Evolutionary conservation across 2,329 filamentous ascomycete species (phyloP).

Genomic region (Allantophomopsis lycopodina): DNA sequence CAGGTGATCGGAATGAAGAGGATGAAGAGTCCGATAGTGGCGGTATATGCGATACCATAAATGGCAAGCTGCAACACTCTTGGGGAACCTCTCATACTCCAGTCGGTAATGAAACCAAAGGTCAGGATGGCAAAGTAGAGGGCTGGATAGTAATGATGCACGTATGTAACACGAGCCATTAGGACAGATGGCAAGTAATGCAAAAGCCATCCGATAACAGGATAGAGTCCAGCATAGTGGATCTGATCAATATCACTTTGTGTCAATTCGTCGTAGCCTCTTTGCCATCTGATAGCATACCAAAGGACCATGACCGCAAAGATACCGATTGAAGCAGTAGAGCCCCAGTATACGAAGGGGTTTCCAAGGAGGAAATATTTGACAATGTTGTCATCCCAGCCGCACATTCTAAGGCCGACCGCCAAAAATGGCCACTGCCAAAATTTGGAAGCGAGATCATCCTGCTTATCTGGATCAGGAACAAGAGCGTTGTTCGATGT

Average conservation of each 20-base stretch:
- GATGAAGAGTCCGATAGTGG: conserved; percentile 71
- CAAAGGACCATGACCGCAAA: conserved; percentile 63
- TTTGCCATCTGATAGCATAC: conserved; percentile 92
- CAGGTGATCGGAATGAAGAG: conserved; percentile 91
- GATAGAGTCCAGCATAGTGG: conserved; percentile 86
- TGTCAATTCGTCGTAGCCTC: conserved; percentile 76
- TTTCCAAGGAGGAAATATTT: conserved; percentile 99
- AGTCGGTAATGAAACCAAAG: conserved; percentile 81
- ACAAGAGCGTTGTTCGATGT: conserved; percentile 98
- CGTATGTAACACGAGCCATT: conserved; percentile 98
- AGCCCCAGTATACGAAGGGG: conserved; percentile 90
- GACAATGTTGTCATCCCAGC: conserved; percentile 88
- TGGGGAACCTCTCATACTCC: conserved; percentile 56
- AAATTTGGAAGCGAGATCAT: conserved; percentile 89
- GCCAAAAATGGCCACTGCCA: conserved; percentile 98
- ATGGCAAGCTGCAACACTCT: conserved; percentile 49
- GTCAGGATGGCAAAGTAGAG: conserved; percentile 92
- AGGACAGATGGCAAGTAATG: conserved; percentile 93
- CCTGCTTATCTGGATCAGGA: conserved; percentile 96
- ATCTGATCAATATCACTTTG: conserved; percentile 79
- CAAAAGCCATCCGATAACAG: conserved; percentile 84
- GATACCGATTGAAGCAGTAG: conserved; percentile 63
- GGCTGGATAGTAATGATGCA: conserved; percentile 98
- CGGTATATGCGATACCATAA: conserved; percentile 62
- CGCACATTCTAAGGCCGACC: conserved; percentile 95